Evolutionary conservation across 371 early-diverging fungal genomes (phyloP).

Genomic region (Apophysomyces ossiformis): DNA sequence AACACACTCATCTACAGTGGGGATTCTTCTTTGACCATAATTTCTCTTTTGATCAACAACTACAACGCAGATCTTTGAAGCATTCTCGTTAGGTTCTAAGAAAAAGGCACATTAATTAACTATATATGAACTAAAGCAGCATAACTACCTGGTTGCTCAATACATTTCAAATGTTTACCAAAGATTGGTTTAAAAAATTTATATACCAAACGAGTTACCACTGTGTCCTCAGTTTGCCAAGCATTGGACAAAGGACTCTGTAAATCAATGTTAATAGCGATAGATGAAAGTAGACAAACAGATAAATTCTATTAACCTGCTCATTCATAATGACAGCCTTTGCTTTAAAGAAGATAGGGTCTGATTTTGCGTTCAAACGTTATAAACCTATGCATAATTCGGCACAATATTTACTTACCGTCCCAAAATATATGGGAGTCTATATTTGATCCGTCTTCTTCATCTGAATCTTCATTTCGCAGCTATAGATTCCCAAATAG

Average conservation of each 20-base stretch:
- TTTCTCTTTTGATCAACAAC: not conserved
- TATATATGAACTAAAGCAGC: not conserved
- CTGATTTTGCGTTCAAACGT: not conserved
- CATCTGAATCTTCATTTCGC: not conserved
- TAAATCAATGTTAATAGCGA: not conserved
- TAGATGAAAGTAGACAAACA: too few species aligned
- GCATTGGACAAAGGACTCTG: not conserved
- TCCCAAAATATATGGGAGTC: not conserved
- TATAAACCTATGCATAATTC: not conserved
- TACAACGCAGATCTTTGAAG: not conserved
- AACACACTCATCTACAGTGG: too few species aligned
- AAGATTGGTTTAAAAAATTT: slow-evolving; percentile 3
- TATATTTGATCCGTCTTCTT: not conserved
- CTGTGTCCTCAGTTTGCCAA: not conserved
- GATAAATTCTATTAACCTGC: not conserved
- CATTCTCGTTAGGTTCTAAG: not conserved
- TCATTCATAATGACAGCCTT: not conserved
- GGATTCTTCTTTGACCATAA: not conserved
- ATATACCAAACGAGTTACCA: not conserved
- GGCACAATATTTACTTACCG: not conserved
- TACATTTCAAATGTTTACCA: not conserved
- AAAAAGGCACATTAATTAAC: too few species aligned
- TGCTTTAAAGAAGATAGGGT: not conserved
- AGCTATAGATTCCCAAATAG: not conserved
- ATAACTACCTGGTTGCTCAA: not conserved